Evolutionary conservation across 164 flowering plant genomes (phyloP), one percentile per base, ranked within the genome.

Genomic region (Houttuynia cordata): DNA sequence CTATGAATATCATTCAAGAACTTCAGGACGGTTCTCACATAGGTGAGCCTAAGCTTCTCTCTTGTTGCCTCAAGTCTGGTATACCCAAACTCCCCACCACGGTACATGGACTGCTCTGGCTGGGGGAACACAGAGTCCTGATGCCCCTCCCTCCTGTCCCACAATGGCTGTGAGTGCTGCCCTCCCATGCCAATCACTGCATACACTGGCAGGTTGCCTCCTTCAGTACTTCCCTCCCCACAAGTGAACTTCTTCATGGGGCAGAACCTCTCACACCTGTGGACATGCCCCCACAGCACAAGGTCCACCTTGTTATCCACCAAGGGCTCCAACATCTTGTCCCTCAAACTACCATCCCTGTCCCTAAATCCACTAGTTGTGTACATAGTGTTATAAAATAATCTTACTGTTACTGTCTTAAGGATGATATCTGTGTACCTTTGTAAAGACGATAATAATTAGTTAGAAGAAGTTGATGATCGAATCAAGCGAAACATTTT

Each of bases 211-310:
- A 71, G 71, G 17, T 45, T 54, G 65, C 73, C 25, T 57, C 41
- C 10, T 4, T 45, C 24, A 3, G 47, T 20, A 3, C 62, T 63
- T 54, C 86, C 97, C 1, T 62, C 64, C 57, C 89, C 97, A 70
- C 99, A 94, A 5, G 88, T 88, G 70, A 61, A 84, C 73, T 91
- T 94, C 50, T 75, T 85, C 67, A 91, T 12, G 12, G 97, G 96
- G 64, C 99, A 94, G 73, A 91, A 94, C 66, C 99, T 78, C 70
- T 94, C 97, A 54, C 91, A 94, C 66, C 91, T 75, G 53, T 94
- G 97, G 24, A 94, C 97, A 70, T 94, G 99, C 7, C 96, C 99
- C 99, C 99, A 94, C 17, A 94, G 70, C 49, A 87, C 97, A 50
- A 94, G 78, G 7, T 78, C 84, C 54, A 94, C 97, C 53, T 81